Base-by-base conservation (phyloP, 2,329 filamentous ascomycete species). In the Aspergillus neotritici region DNA sequence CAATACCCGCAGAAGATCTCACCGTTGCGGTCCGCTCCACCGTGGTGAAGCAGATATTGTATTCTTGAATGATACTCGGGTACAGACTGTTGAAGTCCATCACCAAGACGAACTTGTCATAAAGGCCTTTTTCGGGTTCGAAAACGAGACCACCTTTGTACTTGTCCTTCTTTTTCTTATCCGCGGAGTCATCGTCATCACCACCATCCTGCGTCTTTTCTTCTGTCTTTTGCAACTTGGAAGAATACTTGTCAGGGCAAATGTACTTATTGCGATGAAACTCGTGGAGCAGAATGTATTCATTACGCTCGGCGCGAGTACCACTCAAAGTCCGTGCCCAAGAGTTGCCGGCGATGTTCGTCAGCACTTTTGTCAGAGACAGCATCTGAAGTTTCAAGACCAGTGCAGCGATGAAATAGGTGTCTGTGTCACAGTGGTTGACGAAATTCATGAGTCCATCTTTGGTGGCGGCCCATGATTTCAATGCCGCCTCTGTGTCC, bases 21-120 rank as follows among this genome's bases (percentile, higher is more conserved):
- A 88, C 85, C 56, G 84, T 70, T 48, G 79, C 73, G 32, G 79
- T 75, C 55, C 93, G 78, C 49, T 97, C 87, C 5, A 98, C 89
- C 0, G 94, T 98, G 2, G 93, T 98, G 69, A 98, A 98, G 73
- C 94, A 98, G 56, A 98, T 98, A 68, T 98, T 98, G 72, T 83
- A 98, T 76, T 98, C 94, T 62, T 98, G 94, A 49, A 98, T 98
- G 61, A 98, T 97, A 62, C 88, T 96, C 28, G 93, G 93, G 60
- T 98, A 98, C 49, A 98, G 75, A 57, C 90, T 96, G 77, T 98
- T 98, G 75, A 98, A 98, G 74, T 98, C 93, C 94, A 98, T 98
- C 67, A 98, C 94, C 43, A 98, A 79, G 41, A 98, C 86, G 66
- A 94, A 96, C 69, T 94, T 94, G 76, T 98, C 93, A 62, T 98